A percentile compares a stretch with the other conserved stretches of the same genome.
Conservation (phyloP, 192 early-diverging fungal genomes). For the Backusella westeae region DNA sequence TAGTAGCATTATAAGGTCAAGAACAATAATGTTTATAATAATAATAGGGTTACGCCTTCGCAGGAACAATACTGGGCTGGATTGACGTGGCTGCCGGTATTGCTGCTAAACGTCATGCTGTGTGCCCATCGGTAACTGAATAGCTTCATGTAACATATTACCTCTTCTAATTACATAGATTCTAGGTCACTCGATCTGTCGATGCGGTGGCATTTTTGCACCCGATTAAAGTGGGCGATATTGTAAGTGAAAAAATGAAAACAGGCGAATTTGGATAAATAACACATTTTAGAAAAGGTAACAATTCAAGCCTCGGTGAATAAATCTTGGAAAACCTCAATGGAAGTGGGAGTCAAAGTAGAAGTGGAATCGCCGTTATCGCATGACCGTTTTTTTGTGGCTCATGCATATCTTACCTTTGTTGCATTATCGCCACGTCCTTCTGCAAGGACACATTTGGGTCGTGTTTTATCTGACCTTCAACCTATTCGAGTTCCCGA, state of each 20-base stretch:
- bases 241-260: constrained; percentile 26
- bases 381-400: constrained; percentile 52
- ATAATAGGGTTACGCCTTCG: constrained; percentile 31
- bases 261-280: not conserved
- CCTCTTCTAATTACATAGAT: not conserved
- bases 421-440: constrained; percentile 44
- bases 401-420: constrained; percentile 70
- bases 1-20: no score
- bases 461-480: constrained; percentile 15
- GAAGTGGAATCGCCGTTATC: constrained; percentile 63
- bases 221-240: constrained; percentile 60
- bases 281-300: constrained; percentile 20
- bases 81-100: constrained; percentile 67
- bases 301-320: constrained; percentile 65
- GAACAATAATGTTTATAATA: no score
- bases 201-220: constrained; percentile 69
- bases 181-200: constrained; percentile 62
- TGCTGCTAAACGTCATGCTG: constrained; percentile 61
- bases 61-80: constrained; percentile 57
- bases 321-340: constrained; percentile 65
- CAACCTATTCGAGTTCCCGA: constrained; percentile 45
- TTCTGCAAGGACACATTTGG: constrained; percentile 24
- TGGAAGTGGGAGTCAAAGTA: constrained; percentile 68
- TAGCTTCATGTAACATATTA: no score
- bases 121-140: constrained; percentile 48